Evolutionary conservation across 106 monocot genomes (phyloP).

Genomic region (Acorus calamus): DNA sequence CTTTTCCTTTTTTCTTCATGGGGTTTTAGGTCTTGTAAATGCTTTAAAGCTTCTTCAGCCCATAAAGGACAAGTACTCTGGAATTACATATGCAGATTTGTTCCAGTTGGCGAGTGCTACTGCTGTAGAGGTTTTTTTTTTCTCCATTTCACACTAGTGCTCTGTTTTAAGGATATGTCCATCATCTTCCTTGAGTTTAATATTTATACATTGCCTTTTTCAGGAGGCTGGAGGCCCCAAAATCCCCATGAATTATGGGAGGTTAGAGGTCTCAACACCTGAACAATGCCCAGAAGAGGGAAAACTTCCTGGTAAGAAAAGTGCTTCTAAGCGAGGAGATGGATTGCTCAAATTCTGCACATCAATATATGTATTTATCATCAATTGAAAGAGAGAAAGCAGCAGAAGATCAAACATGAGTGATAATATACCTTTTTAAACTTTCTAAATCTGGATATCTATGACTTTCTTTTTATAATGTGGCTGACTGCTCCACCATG

Average conservation of each 20-base stretch:
- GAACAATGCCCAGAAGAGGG: constrained; percentile 63
- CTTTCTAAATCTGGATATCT: no score
- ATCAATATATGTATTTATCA: background rate
- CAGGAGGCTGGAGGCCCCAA: constrained; percentile 76
- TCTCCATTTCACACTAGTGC: background rate
- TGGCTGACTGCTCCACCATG: no score
- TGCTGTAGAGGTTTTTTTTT: constrained; percentile 62
- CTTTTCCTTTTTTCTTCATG: background rate
- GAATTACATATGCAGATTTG: constrained; percentile 82
- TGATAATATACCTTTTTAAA: no score
- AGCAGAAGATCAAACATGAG: no score
- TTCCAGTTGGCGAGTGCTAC: constrained; percentile 98
- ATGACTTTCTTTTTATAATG: no score
- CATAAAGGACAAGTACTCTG: constrained; percentile 89
- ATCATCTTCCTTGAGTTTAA: no score
- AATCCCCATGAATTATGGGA: constrained; percentile 76
- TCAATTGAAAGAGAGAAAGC: background rate
- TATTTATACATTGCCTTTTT: background rate
- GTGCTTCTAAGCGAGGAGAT: background rate
- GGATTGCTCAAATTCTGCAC: constrained; percentile 2
- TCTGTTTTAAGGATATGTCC: no score
- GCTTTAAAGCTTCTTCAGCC: constrained; percentile 89
- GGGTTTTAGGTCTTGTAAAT: constrained; percentile 73
- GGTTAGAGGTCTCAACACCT: constrained; percentile 47
- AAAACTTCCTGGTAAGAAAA: constrained; percentile 49